Percentiles rank a stretch among this genome's conserved stretches.
Evolutionary conservation across 2,329 filamentous ascomycete species (phyloP).

Genomic region (Ascochyta clinopodiicola): DNA sequence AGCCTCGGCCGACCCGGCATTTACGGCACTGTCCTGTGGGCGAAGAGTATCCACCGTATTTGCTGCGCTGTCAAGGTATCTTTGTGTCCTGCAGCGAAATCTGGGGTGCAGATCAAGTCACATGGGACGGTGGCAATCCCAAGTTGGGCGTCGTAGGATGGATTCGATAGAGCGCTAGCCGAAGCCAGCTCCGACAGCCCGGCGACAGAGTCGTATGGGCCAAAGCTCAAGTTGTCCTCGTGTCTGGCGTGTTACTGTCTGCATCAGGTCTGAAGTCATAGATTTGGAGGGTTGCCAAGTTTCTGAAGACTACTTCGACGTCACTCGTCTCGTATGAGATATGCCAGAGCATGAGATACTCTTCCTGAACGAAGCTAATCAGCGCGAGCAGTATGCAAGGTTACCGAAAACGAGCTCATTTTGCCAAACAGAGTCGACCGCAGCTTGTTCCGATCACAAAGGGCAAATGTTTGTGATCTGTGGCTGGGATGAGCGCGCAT

Average conservation of each 20-base stretch:
- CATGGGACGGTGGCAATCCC: neutral
- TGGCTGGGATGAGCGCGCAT: neutral
- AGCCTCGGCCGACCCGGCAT: neutral
- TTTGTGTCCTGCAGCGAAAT: neutral
- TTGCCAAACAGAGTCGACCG: neutral
- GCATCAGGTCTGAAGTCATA: neutral
- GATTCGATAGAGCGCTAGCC: neutral
- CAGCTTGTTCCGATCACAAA: neutral
- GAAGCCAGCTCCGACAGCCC: conserved; percentile 1
- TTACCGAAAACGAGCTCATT: neutral
- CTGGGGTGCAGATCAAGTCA: neutral
- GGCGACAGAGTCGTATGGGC: neutral
- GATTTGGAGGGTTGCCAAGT: neutral
- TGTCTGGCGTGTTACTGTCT: neutral
- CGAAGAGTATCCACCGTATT: neutral
- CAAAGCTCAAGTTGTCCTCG: neutral
- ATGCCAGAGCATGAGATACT: too few species aligned
- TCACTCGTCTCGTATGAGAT: neutral
- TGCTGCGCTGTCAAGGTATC: conserved; percentile 2
- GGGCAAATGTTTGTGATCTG: neutral
- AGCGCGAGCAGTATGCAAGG: neutral
- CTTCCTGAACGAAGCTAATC: neutral
- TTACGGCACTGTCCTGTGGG: neutral
- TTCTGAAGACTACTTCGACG: neutral
- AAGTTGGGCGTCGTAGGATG: neutral